Base-by-base conservation (phyloP, 345 rosid genomes). In the Erysimum cheiranthoides region DNA sequence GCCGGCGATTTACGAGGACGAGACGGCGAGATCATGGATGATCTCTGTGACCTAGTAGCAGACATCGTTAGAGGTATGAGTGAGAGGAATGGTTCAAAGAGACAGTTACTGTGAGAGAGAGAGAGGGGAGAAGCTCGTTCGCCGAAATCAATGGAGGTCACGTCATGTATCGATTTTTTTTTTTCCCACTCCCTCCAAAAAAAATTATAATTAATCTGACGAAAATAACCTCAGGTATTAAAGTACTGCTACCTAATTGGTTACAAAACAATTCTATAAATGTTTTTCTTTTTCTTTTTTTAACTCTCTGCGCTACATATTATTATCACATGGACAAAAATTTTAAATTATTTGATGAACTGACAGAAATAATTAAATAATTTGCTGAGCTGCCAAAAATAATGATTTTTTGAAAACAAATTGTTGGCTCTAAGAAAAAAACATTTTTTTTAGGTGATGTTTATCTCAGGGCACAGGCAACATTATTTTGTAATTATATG, bases 1-100 rank as follows among this genome's bases (percentile, higher is more conserved):
- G 82, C 82, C 67, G 90, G 82, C 36, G 95, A 83, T 83, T 80
- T 88, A 21, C 86, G 96, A n/a, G 88, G 84, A 71, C 97, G 95
- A 82, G 87, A 85, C 51, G 96, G 96, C 12, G 95, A 89, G 86
- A 89, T 89, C 60, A 39, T 65, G 73, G 93, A 89, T 50, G 91
- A 74, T 16, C 87, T 81, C 73, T 75, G 84, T 27, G 96, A 82
- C 87, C 86, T 85, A 66, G 61, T 0, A 56, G 79, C 66, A 38
- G 87, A 86, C 98, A 90, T 93, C 75, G 80, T 57, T 36, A 51
- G 45, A 7, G 36, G 34, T 38, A 47, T 43, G 25, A 53, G 67
- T 58, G 53, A 43, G 62, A 38, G 53, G 28, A 61, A 47, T 38
- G 60, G 36, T 40, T 49, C 56, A 43, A 65, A 63, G 30, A 61